A percentile compares a stretch with the other conserved stretches of the same genome.
Conservation (phyloP, 192 early-diverging fungal genomes). For the Dissophora globulifera region DNA sequence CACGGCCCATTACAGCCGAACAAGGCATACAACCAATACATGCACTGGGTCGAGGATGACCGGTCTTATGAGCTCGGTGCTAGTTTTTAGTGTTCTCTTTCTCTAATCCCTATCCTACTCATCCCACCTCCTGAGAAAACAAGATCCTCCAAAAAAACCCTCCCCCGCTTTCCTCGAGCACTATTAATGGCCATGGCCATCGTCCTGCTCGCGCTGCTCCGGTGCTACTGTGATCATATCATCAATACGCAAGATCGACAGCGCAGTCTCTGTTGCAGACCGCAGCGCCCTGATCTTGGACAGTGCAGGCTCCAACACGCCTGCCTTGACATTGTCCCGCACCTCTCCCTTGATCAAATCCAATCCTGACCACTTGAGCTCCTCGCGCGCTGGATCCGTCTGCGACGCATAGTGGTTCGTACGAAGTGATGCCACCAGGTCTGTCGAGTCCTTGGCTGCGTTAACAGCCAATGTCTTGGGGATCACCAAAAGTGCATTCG, state of each 20-base stretch:
- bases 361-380: slow-evolving; percentile 90
- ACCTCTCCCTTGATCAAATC: slow-evolving; percentile 94
- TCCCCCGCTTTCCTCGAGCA: neutral
- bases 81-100: too few species aligned
- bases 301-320: slow-evolving; percentile 97
- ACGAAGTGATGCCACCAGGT: slow-evolving; percentile 94
- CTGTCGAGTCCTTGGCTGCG: slow-evolving; percentile 98
- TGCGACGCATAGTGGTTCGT: slow-evolving; percentile 96
- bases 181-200: slow-evolving; percentile 65
- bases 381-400: slow-evolving; percentile 79
- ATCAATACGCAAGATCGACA: slow-evolving; percentile 97
- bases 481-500: slow-evolving; percentile 92
- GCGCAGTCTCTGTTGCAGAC: slow-evolving; percentile 98
- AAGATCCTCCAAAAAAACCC: too few species aligned
- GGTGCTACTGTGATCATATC: slow-evolving; percentile 83
- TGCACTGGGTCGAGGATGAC: too few species aligned
- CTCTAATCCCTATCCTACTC: too few species aligned
- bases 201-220: slow-evolving; percentile 58
- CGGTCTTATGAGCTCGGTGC: too few species aligned
- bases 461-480: slow-evolving; percentile 98
- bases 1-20: too few species aligned
- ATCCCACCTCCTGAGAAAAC: too few species aligned
- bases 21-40: too few species aligned
- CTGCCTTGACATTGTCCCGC: slow-evolving; percentile 92
- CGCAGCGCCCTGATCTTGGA: slow-evolving; percentile 98